A percentile compares a stretch with the other conserved stretches of the same genome.
These are phyloP conservation scores for Periconia digitata DNA, from an alignment of 2,329 filamentous ascomycete genomes.

Conservation along the genomic window DNA sequence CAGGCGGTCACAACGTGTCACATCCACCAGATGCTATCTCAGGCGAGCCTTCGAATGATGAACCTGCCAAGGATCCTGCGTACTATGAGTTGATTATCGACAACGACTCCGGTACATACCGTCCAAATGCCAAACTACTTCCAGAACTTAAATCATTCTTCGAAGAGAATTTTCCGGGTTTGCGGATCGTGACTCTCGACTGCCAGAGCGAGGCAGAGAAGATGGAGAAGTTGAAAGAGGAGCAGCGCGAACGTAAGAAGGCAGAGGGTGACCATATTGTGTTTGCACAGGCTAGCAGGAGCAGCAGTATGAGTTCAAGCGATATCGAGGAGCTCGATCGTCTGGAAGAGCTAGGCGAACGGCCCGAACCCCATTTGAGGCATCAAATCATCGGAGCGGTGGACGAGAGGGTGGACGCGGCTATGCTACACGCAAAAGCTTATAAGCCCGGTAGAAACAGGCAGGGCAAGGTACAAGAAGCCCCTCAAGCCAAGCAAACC, in stretches of 20 bases:
- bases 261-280: slow-evolving; percentile 54
- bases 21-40: slow-evolving; percentile 57
- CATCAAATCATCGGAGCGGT: slow-evolving; percentile 33
- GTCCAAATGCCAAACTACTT: slow-evolving; percentile 77
- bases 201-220: slow-evolving; percentile 72
- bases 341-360: slow-evolving; percentile 25
- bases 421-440: slow-evolving; percentile 29
- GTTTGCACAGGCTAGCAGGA: slow-evolving; percentile 55
- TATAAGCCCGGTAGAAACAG: slow-evolving; percentile 23
- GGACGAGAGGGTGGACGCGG: slow-evolving; percentile 20
- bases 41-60: slow-evolving; percentile 46
- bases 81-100: slow-evolving; percentile 89
- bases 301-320: slow-evolving; percentile 54
- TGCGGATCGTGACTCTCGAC: slow-evolving; percentile 73
- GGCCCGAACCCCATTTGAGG: slow-evolving; percentile 25
- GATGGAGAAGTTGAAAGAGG: slow-evolving; percentile 72
- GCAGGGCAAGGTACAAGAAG: slow-evolving; percentile 25
- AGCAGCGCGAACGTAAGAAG: slow-evolving; percentile 76
- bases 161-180: slow-evolving; percentile 70
- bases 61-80: slow-evolving; percentile 54
- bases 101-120: slow-evolving; percentile 92
- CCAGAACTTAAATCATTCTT: slow-evolving; percentile 72
- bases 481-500: slow-evolving; percentile 18
- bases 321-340: slow-evolving; percentile 61
- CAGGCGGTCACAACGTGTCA: slow-evolving; percentile 40